Percentiles rank a stretch among this genome's conserved stretches.
Evolutionary conservation across 441 rosid genomes (phyloP).

Genomic region (Iberis amara): DNA sequence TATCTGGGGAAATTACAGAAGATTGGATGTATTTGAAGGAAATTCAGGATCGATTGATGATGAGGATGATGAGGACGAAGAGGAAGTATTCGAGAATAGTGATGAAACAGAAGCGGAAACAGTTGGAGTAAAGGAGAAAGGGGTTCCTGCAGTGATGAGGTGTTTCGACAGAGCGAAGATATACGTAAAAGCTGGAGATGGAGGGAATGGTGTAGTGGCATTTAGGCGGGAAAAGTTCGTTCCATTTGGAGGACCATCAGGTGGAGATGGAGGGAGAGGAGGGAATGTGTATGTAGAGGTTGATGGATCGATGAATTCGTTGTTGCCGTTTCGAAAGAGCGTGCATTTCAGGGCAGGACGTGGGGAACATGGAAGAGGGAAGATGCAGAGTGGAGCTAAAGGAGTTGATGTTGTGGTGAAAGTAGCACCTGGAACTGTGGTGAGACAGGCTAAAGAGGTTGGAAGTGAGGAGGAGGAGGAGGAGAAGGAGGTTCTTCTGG

Average conservation of each 20-base stretch:
- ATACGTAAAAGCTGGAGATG: constrained; percentile 70
- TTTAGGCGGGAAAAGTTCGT: constrained; percentile 81
- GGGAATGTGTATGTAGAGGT: constrained; percentile 80
- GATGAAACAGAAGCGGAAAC: constrained; percentile 28
- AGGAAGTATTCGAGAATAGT: constrained; percentile 29
- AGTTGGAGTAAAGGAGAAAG: constrained; percentile 71
- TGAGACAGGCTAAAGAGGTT: constrained; percentile 56
- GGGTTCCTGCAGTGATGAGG: constrained; percentile 84
- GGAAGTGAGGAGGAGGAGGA: constrained; percentile 55
- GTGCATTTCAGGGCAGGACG: constrained; percentile 80
- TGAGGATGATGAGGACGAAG: constrained; percentile 35
- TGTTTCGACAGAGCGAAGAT: constrained; percentile 85
- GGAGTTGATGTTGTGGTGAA: constrained; percentile 79
- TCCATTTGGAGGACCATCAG: constrained; percentile 87
- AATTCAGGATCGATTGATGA: constrained; percentile 33
- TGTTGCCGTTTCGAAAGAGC: constrained; percentile 69
- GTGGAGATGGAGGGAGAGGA: constrained; percentile 95
- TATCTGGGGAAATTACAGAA: constrained; percentile 23
- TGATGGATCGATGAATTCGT: constrained; percentile 71
- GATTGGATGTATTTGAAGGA: constrained; percentile 33
- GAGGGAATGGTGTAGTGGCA: constrained; percentile 86
- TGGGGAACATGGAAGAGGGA: constrained; percentile 76
- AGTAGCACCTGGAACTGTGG: constrained; percentile 81
- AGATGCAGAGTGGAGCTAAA: constrained; percentile 59
- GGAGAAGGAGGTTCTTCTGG: constrained; percentile 68